Evolutionary conservation across 305 asterid species (phyloP).

Genomic region (Euphrasia arctica): DNA sequence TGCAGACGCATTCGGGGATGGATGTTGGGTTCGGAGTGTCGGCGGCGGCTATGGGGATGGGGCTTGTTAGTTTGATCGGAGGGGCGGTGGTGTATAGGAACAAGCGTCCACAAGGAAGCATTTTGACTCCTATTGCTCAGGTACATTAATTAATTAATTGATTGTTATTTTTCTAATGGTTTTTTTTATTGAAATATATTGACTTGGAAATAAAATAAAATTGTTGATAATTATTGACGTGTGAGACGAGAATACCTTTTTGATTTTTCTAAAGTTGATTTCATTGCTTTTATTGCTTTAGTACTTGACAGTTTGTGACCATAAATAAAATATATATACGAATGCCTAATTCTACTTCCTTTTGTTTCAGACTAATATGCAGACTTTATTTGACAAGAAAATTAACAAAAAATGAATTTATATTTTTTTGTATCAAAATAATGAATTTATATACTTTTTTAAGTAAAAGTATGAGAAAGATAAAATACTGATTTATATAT

Average conservation of each 20-base stretch:
- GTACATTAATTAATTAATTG: conserved; percentile 28
- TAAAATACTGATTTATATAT: too few relatives aligned
- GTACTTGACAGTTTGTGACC: background rate
- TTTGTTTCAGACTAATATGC: too few relatives aligned
- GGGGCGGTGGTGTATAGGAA: conserved; percentile 61
- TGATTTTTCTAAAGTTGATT: too few relatives aligned
- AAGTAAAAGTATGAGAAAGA: too few relatives aligned
- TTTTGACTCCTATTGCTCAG: conserved; percentile 79
- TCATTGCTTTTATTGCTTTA: background rate
- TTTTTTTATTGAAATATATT: too few relatives aligned
- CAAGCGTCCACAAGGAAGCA: conserved; percentile 79
- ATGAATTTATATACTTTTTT: too few relatives aligned
- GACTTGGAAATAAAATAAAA: too few relatives aligned
- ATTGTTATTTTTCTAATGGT: background rate
- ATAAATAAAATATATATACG: background rate
- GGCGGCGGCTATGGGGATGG: conserved; percentile 90
- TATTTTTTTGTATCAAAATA: too few relatives aligned
- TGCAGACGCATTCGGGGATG: conserved; percentile 97
- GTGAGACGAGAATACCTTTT: too few relatives aligned
- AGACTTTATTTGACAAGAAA: too few relatives aligned
- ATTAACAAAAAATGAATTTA: too few relatives aligned
- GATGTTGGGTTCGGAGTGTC: conserved; percentile 88
- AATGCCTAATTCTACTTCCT: too few relatives aligned
- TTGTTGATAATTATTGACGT: background rate
- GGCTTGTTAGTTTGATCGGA: conserved; percentile 52